Base-by-base conservation (phyloP, 441 rosid species). In the Euphorbia schlechtendalii region DNA sequence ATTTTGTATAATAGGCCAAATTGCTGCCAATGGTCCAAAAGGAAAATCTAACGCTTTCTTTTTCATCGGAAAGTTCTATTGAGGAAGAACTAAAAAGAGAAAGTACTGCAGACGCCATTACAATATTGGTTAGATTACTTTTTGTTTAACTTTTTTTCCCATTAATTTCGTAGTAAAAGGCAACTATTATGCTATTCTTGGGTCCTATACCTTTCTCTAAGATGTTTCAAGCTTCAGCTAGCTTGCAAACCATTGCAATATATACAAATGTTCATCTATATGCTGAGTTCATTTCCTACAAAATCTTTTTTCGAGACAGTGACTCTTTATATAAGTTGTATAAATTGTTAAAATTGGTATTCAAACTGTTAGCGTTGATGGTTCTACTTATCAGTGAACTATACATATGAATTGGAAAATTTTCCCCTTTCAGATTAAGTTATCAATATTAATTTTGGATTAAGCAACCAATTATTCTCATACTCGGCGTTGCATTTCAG, bases 71-170 rank as follows among this genome's bases (percentile, higher is more conserved):
- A 84, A 87, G 96, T 69, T 94, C 99, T 69, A 78, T 94, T 46
- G 99, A 91, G 81, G 96, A 94, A 78, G 99, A 94, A 72, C 64
- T 94, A 67, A 94, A 91, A 83, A 85, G 99, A 81, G 98, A 94
- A 71, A 94, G 99, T 75, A 86, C 98, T 64, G 97, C 99, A 56
- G 97, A 93, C 86, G 96, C 71, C 69, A 77, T 90, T 76, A 94
- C 99, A 66, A 94, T 94, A 82, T 68, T 85, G 72, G 99, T 94
- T 72, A 67, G 78, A 24, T 64, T 72, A 45, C 49, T 56, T 66
- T 27, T 63, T 46, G 18, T 64, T 17, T 40, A 8, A 28, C 28
- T 28, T 27, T 36, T 13, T 17, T 24, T n/a, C 20, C 34, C 22
- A 46, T 5, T 48, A n/a, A n/a, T n/a, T n/a, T n/a, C 41, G 38